Evolutionary conservation across 1,284 basidiomycete genomes (phyloP), one percentile per base, ranked within the genome.

Genomic region (Crucibulum cyathiforme): DNA sequence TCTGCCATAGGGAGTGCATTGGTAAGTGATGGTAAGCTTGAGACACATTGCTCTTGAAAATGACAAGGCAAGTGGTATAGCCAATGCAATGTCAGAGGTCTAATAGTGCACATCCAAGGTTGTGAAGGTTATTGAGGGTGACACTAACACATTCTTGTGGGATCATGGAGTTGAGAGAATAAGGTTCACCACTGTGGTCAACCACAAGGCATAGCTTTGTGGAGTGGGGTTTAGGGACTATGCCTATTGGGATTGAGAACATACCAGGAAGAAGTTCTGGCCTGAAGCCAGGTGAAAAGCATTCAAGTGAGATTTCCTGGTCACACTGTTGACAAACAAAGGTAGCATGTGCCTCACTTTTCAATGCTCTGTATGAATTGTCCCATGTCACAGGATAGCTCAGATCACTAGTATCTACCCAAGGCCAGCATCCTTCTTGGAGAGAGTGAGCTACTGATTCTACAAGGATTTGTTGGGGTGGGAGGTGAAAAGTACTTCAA

Each of bases 161-260:
- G 10, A 81, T 77, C 62, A 77, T 71, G 1, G 67, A 68, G 59
- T 82, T 83, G 0, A 77, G 66, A 0, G 71, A 68, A 59, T 53
- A 75, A 0, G 39, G 8, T 0, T 76, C 74, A 0, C 66, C 64
- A 35, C 71, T 76, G 6, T 81, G 79, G 56, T 84, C 69, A 2
- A 68, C 77, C 4, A 82, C 67, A 1, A 83, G 62, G 0, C 73
- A 66, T 0, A 77, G 59, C 9, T 79, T 77, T 4, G 8, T 19
- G 0, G 74, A 64, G 1, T 73, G 57, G 0, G 73, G 74, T 54
- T 81, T 82, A 0, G 79, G 77, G 0, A 81, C 74, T 0, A 71
- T 74, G 37, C 74, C 67, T 0, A 82, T 57, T 0, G 80, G 81
- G 64, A 75, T 74, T 15, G 60, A 66, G 47, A 77, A 74, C 80